These are phyloP conservation scores for Parietichytrium sp. DNA, from an alignment of 108 stramenopile genomes.

Conservation along the genomic window DNA sequence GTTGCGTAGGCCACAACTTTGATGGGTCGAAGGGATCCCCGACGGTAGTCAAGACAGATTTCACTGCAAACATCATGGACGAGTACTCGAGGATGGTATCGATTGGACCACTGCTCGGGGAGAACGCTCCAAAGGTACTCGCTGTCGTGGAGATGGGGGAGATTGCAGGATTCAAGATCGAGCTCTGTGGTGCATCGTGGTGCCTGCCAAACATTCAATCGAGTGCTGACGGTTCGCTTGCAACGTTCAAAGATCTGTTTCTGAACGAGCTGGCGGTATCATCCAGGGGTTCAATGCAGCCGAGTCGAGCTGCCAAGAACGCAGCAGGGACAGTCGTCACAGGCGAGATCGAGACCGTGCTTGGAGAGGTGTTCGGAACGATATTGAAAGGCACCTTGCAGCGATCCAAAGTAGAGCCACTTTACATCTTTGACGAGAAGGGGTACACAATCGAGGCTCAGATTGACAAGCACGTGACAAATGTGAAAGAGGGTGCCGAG, in stretches of 20 bases:
- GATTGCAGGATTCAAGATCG: not conserved
- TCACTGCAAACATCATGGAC: not conserved
- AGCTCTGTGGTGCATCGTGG: slow-evolving; percentile 35
- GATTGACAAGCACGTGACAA: not conserved
- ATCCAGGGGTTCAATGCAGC: not conserved
- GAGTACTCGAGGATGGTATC: not conserved
- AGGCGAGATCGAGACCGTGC: slow-evolving; percentile 5
- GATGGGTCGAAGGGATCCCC: not conserved
- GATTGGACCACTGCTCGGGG: not conserved
- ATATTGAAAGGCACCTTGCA: not conserved
- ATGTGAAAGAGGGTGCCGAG: not conserved
- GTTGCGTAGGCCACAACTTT: slow-evolving; percentile 3
- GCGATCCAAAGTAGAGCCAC: not conserved
- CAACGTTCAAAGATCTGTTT: not conserved
- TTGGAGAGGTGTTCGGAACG: slow-evolving; percentile 24
- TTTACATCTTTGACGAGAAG: not conserved
- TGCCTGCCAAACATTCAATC: too few species aligned
- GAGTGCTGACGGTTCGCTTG: not conserved
- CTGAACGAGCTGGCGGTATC: not conserved
- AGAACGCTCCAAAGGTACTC: not conserved
- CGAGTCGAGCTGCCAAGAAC: not conserved
- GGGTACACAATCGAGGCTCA: not conserved
- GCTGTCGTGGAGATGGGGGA: not conserved
- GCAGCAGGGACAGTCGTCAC: not conserved
- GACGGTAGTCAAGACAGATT: not conserved